Base-by-base conservation (phyloP, 148 eudicot species). In the Drosera capensis region DNA sequence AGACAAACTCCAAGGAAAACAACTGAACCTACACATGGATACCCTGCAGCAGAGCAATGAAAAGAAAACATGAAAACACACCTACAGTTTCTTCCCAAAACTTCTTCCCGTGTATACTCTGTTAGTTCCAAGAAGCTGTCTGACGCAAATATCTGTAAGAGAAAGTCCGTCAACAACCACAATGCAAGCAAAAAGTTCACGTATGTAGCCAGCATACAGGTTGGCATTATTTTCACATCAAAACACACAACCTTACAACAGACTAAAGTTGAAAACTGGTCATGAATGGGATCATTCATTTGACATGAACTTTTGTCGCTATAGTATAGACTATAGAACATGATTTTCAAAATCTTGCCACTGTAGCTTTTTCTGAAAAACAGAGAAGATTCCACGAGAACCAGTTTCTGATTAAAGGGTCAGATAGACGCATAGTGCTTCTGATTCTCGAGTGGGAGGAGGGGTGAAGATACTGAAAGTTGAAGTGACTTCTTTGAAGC, bases 91-190 rank as follows among this genome's bases (percentile, higher is more conserved):
- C 95, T 76, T 63, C 99, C 99, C 50, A 92, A 56, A 53, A 92
- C 81, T 72, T 92, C 99, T 72, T 92, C 99, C 22, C 99, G 65
- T 14, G 88, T 68, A 59, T 47, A 85, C 64, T 92, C 99, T 23
- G 99, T 92, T 68, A 92, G 57, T 56, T 85, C 95, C 55, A 92
- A 81, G 69, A 92, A 92, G 83, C 99, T 92, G 64, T 92, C 99
- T 39, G 99, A 92, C 46, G 95, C 99, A 72, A 81, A 92, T 51
- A 92, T 92, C 95, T 92, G 80, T 73, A 81, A 57, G 16, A 49
- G 39, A 19, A 14, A 54, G 21, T 54, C 11, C 34, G 28, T 51
- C 23, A 35, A 14, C 44, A 48, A 13, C 31, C 6, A 18, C 34
- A 23, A 6, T 26, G 18, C 45, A 42, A 13, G 31, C 9, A 18